These are phyloP conservation scores for Psidium friedrichsthalianum DNA, from an alignment of 345 rosid species.

Conservation along the genomic window DNA sequence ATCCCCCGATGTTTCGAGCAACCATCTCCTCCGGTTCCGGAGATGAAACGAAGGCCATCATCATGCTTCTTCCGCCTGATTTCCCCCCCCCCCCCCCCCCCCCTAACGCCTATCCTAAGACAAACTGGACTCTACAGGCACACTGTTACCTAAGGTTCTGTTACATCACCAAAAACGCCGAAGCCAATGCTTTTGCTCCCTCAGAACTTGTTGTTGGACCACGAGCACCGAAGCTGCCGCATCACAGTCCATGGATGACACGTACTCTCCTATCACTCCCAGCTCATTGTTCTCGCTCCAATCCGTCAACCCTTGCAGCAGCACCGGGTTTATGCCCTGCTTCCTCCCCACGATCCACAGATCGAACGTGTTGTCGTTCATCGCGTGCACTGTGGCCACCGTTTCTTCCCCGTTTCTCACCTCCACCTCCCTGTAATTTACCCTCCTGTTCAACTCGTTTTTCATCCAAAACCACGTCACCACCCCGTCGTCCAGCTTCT, in stretches of 20 bases:
- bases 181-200: constrained; percentile 6
- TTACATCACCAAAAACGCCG: background rate
- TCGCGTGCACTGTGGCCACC: constrained; percentile 39
- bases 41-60: no score
- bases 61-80: background rate
- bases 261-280: constrained; percentile 54
- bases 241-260: constrained; percentile 38
- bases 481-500: constrained; percentile 64
- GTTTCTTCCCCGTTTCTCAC: constrained; percentile 67
- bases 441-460: constrained; percentile 44
- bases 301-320: constrained; percentile 41
- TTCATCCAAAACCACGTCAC: constrained; percentile 75
- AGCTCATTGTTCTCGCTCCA: constrained; percentile 51
- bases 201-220: constrained; percentile 57
- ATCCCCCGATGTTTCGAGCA: no score
- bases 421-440: constrained; percentile 48
- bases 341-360: constrained; percentile 71
- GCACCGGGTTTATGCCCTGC: constrained; percentile 46
- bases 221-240: constrained; percentile 52
- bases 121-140: background rate
- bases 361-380: constrained; percentile 34
- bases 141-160: background rate
- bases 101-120: background rate
- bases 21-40: no score
- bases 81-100: no score